Evolutionary conservation across 371 early-diverging fungal genomes (phyloP), one percentile per base, ranked within the genome.

Genomic region (Encephalitozoon intestinalis): DNA sequence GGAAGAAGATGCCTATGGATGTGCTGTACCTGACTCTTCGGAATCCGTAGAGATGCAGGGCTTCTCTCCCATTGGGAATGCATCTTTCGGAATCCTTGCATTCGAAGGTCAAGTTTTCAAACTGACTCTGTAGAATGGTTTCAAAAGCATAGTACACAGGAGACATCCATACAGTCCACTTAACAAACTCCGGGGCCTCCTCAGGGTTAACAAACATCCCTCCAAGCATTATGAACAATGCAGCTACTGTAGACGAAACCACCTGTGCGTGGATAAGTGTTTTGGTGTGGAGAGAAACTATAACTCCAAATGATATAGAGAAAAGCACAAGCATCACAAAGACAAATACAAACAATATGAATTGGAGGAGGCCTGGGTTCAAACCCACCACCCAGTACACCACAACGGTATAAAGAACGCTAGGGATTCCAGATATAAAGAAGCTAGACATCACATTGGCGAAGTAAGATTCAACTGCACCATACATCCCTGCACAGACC

Each of bases 161-260:
- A 6, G 81, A 82, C 34, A 85, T 70, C 68, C 75, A 85, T 46
- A 76, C 77, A 50, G 88, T 81, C 88, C 88, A 88, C 37, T 84
- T 39, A 30, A 86, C 76, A 3, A 76, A 81, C 21, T 50, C 54
- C 15, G 86, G 80, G n/a, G 85, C 79, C 12, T 79, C 78, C 9
- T 81, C 83, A 4, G 82, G 64, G 73, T 86, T 86, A 1, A 81
- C 67, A 37, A 88, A 70, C 7, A 76, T 76, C 0, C 88, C 87
- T 25, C 85, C 85, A 81, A 86, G 87, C 9, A 87, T 67, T 9
- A 85, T 53, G 69, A 87, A 86, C 11, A 84, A 18, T 37, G 83
- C 76, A 54, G 86, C 63, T 23, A 85, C 34, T 21, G 84, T 70
- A 7, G 88, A 86, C 1, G 82, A 85, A 11, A 86, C 41, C 26